These are phyloP conservation scores for Cenococcum geophilum DNA, from an alignment of 495 filamentous ascomycete genomes.

Conservation along the genomic window DNA sequence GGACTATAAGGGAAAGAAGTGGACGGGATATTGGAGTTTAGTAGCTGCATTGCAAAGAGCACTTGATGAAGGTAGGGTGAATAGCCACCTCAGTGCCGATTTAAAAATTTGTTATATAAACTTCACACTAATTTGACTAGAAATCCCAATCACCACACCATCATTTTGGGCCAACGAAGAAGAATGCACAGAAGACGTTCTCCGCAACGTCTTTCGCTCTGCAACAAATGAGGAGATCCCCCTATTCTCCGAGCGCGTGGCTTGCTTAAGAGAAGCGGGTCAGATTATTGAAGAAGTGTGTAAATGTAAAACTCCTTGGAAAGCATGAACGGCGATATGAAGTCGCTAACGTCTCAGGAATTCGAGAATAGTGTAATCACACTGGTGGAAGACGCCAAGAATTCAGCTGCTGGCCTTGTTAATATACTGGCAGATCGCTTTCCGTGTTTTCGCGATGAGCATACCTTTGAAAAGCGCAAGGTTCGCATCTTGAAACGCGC, in stretches of 20 bases:
- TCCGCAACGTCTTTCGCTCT: conserved; percentile 78
- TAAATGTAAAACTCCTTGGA: conserved; percentile 8
- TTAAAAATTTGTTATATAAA: neutral
- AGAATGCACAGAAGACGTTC: conserved; percentile 65
- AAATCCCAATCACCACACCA: conserved; percentile 80
- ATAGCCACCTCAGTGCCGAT: conserved; percentile 16
- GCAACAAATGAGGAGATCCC: conserved; percentile 82
- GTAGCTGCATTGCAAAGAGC: conserved; percentile 81
- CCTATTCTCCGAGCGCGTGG: conserved; percentile 67
- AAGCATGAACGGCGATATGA: neutral
- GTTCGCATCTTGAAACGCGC: conserved; percentile 87
- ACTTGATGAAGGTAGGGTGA: conserved; percentile 67
- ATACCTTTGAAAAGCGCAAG: conserved; percentile 60
- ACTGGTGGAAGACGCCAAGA: conserved; percentile 65
- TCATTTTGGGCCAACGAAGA: conserved; percentile 79
- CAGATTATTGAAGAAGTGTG: conserved; percentile 75
- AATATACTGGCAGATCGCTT: conserved; percentile 77
- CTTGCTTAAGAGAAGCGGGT: conserved; percentile 79
- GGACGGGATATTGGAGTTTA: conserved; percentile 94
- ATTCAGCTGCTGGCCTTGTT: conserved; percentile 77
- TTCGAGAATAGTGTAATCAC: conserved; percentile 71
- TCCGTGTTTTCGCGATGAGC: conserved; percentile 77
- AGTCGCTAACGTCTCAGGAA: conserved; percentile 50
- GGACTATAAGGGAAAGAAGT: conserved; percentile 69
- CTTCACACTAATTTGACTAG: conserved; percentile 11